phyloP scores from a whole-genome alignment of 208 protist species.

The Acanthamoeba divionensis region DNA sequence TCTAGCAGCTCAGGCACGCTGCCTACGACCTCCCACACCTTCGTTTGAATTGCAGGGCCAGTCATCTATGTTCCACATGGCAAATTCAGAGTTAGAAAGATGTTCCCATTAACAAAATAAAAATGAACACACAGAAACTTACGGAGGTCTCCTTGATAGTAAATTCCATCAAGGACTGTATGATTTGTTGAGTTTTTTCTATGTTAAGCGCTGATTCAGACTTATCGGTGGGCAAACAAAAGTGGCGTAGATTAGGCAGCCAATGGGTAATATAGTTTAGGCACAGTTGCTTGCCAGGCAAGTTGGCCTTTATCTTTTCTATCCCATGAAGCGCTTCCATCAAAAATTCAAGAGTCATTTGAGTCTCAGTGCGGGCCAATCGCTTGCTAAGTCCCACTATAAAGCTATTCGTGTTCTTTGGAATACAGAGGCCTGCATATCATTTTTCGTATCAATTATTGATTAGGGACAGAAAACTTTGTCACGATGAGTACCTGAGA shows the following conservation, averaged over 20 bases:
- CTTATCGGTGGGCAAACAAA: conserved; percentile 10
- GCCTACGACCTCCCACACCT: conserved; percentile 52
- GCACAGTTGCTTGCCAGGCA: conserved; percentile 64
- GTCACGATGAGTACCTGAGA: conserved; percentile 31
- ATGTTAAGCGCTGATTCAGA: conserved; percentile 20
- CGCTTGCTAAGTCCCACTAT: conserved; percentile 57
- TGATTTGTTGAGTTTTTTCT: conserved; percentile 51
- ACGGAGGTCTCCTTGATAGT: conserved; percentile 53
- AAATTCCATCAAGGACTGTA: conserved; percentile 63
- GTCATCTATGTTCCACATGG: background rate
- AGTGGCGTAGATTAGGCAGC: conserved; percentile 63
- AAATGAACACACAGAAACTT: background rate
- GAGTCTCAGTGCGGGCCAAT: conserved; percentile 52
- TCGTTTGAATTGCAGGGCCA: background rate
- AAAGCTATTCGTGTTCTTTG: conserved; percentile 60
- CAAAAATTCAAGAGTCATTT: conserved; percentile 72
- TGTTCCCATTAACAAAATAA: background rate
- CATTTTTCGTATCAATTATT: no score
- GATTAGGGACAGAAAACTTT: no score
- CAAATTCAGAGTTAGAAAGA: background rate
- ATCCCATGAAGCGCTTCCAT: conserved; percentile 60
- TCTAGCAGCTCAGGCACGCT: conserved; percentile 13
- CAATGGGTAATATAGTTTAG: conserved; percentile 73
- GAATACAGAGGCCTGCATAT: conserved; percentile 63
- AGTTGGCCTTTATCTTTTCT: conserved; percentile 46